Evolutionary conservation across 306 rosid species (phyloP), one percentile per base, ranked within the genome.

Genomic region (Heteromeles arbutifolia): DNA sequence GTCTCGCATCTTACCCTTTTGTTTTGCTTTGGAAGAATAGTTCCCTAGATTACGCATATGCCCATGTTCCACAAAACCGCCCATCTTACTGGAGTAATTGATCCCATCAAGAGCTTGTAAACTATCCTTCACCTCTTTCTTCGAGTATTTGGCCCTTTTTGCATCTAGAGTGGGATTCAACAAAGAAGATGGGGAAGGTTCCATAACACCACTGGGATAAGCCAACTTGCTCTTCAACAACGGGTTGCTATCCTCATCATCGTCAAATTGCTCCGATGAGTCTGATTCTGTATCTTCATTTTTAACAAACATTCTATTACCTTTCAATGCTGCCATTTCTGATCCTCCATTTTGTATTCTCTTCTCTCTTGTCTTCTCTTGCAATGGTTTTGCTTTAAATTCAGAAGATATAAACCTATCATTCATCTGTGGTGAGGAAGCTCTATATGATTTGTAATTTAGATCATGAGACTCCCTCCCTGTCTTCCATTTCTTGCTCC

Each of bases 231-330:
- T 90, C 80, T 87, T 92, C 88, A 88, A 77, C 76, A 89, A 82
- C 65, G 92, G 91, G 91, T 85, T 89, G 79, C 78, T 64, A 83
- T 89, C 93, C 78, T 90, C 98, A 71, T 90, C 97, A 65, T 92
- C 96, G 29, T 88, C 90, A 80, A 83, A 79, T 75, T 86, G 92
- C 69, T 92, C 99, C 7, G 97, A 90, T n/a, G 99, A 92, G 77
- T 92, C 98, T 29, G 98, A 92, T 78, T 96, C 99, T 17, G 96
- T 96, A 79, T 96, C 98, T 88, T 90, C 97, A 69, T 81, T 78
- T 81, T 87, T 89, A 66, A 67, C 29, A 74, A 82, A 79, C 71
- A 79, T 74, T 73, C 75, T 86, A 74, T 81, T 83, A 67, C 87
- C 86, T 84, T 90, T 87, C 66, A 79, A 58, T 80, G 79, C 50